These are phyloP conservation scores for Serendipita sp. DNA, from an alignment of 1,284 basidiomycete species.

Conservation along the genomic window DNA sequence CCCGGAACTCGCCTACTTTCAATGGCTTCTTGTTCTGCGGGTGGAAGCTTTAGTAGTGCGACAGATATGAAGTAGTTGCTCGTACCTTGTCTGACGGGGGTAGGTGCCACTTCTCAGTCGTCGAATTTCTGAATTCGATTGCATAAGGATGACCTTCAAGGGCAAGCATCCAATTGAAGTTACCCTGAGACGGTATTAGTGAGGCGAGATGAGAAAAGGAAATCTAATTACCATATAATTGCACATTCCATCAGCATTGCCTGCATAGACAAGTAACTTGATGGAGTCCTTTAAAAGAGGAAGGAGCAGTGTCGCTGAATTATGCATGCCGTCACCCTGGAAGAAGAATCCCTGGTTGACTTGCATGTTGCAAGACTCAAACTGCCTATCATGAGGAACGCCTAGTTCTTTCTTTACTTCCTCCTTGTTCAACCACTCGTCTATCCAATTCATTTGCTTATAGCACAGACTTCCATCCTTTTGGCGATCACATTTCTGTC, in stretches of 20 bases:
- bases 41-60: neutral
- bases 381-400: constrained; percentile 42
- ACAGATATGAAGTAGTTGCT: neutral
- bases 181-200: constrained; percentile 32
- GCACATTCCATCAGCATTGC: constrained; percentile 77
- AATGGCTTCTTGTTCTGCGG: neutral
- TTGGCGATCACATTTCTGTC: constrained; percentile 49
- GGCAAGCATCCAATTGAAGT: constrained; percentile 52
- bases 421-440: constrained; percentile 61
- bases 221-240: constrained; percentile 44
- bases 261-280: constrained; percentile 69
- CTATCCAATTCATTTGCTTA: constrained; percentile 65
- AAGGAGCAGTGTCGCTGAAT: constrained; percentile 59
- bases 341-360: constrained; percentile 56
- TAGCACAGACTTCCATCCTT: constrained; percentile 64
- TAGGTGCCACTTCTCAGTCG: constrained; percentile 42
- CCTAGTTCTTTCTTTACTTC: constrained; percentile 64
- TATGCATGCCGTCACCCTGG: constrained; percentile 68
- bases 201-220: constrained; percentile 7
- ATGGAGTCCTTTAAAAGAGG: constrained; percentile 64
- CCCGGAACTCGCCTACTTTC: constrained; percentile 40
- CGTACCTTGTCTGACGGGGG: constrained; percentile 26
- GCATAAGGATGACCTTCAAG: constrained; percentile 45
- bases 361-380: constrained; percentile 42
- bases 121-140: constrained; percentile 41